Conservation (phyloP, 1,284 basidiomycete genomes). For the Pterula multifida region DNA sequence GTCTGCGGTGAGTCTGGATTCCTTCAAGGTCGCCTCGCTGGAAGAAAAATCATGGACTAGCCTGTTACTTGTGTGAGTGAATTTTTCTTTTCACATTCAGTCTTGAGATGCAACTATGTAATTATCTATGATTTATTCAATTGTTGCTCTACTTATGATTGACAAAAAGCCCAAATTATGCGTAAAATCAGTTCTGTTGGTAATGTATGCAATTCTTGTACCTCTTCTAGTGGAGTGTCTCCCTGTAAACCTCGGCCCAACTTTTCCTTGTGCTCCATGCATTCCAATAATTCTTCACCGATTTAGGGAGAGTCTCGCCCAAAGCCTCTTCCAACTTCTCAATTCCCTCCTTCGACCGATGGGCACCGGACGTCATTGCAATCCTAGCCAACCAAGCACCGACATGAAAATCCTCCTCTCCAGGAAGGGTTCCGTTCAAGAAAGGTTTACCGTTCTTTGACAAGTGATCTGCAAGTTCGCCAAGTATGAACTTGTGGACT, state of each 20-base stretch:
- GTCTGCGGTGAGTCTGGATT: too few species aligned
- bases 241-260: slow-evolving; percentile 42
- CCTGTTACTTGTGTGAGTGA: too few species aligned
- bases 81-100: too few species aligned
- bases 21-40: too few species aligned
- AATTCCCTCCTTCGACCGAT: slow-evolving; percentile 22
- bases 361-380: slow-evolving; percentile 22
- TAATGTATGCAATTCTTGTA: too few species aligned
- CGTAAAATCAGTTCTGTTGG: too few species aligned
- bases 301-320: slow-evolving; percentile 23
- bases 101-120: too few species aligned
- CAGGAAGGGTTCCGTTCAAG: slow-evolving; percentile 32
- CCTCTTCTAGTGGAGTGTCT: slow-evolving; percentile 34
- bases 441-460: slow-evolving; percentile 18
- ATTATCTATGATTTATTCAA: too few species aligned
- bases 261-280: slow-evolving; percentile 43
- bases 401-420: slow-evolving; percentile 45
- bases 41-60: too few species aligned
- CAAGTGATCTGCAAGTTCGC: slow-evolving; percentile 7
- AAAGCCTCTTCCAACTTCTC: slow-evolving; percentile 28
- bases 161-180: too few species aligned
- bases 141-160: too few species aligned
- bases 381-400: slow-evolving; percentile 40
- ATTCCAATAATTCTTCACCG: slow-evolving; percentile 30
- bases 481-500: slow-evolving; percentile 25